A percentile compares a stretch with the other conserved stretches of the same genome.
Conservation (phyloP, 306 rosid genomes). For the Cicer cuneatum region DNA sequence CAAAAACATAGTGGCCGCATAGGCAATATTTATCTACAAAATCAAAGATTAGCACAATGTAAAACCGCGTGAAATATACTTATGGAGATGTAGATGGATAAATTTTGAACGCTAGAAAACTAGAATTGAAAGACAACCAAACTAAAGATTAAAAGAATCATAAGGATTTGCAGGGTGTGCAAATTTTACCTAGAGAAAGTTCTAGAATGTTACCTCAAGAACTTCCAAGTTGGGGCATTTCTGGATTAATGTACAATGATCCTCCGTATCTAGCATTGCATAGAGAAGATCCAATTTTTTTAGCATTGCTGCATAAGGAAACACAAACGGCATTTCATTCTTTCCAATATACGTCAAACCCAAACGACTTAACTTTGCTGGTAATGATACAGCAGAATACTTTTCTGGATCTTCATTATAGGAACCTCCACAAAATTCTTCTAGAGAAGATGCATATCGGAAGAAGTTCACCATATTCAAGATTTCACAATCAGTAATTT, state of each 20-base stretch:
- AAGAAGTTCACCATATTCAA: slow-evolving; percentile 73
- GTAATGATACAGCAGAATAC: slow-evolving; percentile 62
- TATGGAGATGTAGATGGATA: slow-evolving; percentile 13
- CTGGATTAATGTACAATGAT: slow-evolving; percentile 82
- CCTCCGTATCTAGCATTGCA: slow-evolving; percentile 87
- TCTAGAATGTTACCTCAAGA: slow-evolving; percentile 68
- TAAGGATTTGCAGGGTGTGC: slow-evolving; percentile 14
- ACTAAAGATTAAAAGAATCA: slow-evolving; percentile 9
- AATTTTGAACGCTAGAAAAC: slow-evolving; percentile 33
- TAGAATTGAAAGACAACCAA: slow-evolving; percentile 32
- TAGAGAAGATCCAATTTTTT: slow-evolving; percentile 87
- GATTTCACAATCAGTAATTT: slow-evolving; percentile 80
- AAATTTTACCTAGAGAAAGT: slow-evolving; percentile 21
- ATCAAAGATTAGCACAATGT: not conserved
- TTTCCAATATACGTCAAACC: slow-evolving; percentile 82
- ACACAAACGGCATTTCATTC: slow-evolving; percentile 76
- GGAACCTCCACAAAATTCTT: slow-evolving; percentile 92
- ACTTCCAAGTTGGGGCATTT: slow-evolving; percentile 89
- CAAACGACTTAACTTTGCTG: slow-evolving; percentile 65
- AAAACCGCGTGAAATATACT: not conserved
- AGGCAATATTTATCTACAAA: not conserved
- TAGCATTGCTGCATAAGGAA: slow-evolving; percentile 70
- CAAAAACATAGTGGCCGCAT: not conserved
- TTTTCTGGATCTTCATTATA: slow-evolving; percentile 63
- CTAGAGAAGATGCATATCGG: slow-evolving; percentile 62